Base-by-base conservation (phyloP, 345 rosid species). In the Angophora floribunda region DNA sequence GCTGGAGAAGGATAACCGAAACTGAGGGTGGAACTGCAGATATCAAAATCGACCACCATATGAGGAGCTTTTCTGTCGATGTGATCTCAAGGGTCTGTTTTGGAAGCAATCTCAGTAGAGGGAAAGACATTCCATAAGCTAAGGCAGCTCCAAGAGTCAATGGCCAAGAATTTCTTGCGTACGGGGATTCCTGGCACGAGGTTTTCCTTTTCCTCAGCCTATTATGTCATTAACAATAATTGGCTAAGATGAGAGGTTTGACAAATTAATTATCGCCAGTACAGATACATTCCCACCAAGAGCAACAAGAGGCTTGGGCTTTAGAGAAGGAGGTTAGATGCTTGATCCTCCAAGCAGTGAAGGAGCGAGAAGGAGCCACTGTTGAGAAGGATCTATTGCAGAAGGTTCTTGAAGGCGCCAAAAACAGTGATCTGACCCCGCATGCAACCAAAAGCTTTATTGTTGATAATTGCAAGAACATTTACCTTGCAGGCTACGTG, bases 381-480 rank as follows among this genome's bases (percentile, higher is more conserved):
- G 4, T 22, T 0, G 91, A 91, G 85, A 87, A 90, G 80, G 92
- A 90, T 86, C 87, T 93, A 61, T 86, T 94, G 13, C 95, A 91
- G 45, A 88, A 90, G 88, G 89, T 91, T 86, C 86, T 93, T 16
- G 90, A 87, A 36, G 89, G 90, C 7, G 89, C 91, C 12, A 52
- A 90, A 28, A 61, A 61, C 14, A 13, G 70, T 28, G 32, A n/a
- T 86, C 7, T 22, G 75, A 24, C 41, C 88, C 10, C n/a, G 44
- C 26, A n/a, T 67, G 63, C 88, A 91, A 12, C 87, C 13, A 90
- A 90, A 78, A 91, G 82, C 87, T 93, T 89, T 86, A 87, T 91
- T 22, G 89, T 92, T 28, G 95, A 93, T 59, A 93, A 94, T 53
- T 95, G 96, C 91, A 93, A 91, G 87, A 91, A 85, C 30, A 88